Base-by-base conservation (phyloP, 2,329 filamentous ascomycete species). In the Fusarium algeriense region DNA sequence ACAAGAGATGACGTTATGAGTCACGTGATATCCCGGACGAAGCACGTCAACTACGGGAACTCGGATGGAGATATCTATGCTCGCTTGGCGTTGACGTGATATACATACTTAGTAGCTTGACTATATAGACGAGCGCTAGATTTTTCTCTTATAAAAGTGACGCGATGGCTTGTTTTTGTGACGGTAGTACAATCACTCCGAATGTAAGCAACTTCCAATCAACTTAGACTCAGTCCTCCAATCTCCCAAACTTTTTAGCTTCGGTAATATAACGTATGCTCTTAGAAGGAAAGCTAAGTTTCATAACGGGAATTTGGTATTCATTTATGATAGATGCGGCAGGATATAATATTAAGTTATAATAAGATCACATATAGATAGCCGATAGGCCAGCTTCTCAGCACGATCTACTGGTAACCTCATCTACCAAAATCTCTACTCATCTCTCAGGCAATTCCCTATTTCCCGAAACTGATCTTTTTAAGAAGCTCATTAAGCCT, bases 11-110 rank as follows among this genome's bases (percentile, higher is more conserved):
- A 73, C 71, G 71, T 71, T 71, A 64, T 69, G 20, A 34, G 28
- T 67, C 71, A 73, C 71, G 71, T 73, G 71, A 73, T 40, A 59
- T 69, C 15, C 61, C 61, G 69, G 52, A 37, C 45, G 50, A 37
- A 56, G 32, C 34, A 26, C 54, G 32, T 60, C 55, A 44, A 38
- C 15, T 28, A 19, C 43, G 44, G 55, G 34, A 57, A 53, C 6
- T 49, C 54, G 64, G 66, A 46, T 48, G 28, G 58, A 40, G 14
- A 38, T 34, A 44, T 26, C 32, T 52, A 34, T 30, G 20, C 20
- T 30, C 17, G 30, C 43, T 26, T 43, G 30, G 34, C 26, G 20
- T 20, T 56, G 40, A 46, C 28, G 30, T 35, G 30, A 28, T 34
- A 17, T 20, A 48, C 13, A 7, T 23, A 23, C 23, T 23, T 23